phyloP scores from a whole-genome alignment of 75 land plant genomes.

The Sequoiadendron giganteum region DNA sequence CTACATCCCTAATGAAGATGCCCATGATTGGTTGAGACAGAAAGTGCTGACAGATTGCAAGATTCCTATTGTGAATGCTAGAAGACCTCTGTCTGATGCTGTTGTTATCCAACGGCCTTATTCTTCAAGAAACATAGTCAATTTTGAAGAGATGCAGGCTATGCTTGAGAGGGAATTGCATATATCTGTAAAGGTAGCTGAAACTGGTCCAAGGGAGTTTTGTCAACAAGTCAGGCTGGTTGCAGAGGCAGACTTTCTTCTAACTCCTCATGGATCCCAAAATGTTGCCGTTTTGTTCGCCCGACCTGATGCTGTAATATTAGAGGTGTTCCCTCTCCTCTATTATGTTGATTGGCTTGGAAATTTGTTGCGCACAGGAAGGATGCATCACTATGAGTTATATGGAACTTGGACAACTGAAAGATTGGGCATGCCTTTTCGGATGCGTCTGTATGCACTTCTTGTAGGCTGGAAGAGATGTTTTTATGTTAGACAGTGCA shows the following conservation, averaged over 20 bases:
- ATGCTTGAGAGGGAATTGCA: slow-evolving; percentile 31
- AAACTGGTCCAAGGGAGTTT: slow-evolving; percentile 32
- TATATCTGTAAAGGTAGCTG: slow-evolving; percentile 19
- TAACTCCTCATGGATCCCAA: slow-evolving; percentile 50
- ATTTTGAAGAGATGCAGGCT: slow-evolving; percentile 19
- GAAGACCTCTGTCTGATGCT: slow-evolving; percentile 25
- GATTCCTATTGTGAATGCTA: slow-evolving; percentile 28
- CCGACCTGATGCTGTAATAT: slow-evolving; percentile 23
- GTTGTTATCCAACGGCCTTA: slow-evolving; percentile 22
- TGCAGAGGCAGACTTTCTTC: slow-evolving; percentile 33
- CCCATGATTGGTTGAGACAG: slow-evolving; percentile 40
- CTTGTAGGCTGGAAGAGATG: slow-evolving; percentile 41
- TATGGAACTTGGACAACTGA: slow-evolving; percentile 44
- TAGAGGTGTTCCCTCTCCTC: slow-evolving; percentile 44
- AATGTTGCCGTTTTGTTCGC: slow-evolving; percentile 36
- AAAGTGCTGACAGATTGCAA: slow-evolving; percentile 31
- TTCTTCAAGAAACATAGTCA: slow-evolving; percentile 32
- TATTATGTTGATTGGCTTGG: slow-evolving; percentile 44
- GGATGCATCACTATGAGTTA: slow-evolving; percentile 31
- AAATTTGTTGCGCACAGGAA: slow-evolving; percentile 40
- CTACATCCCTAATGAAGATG: slow-evolving; percentile 32
- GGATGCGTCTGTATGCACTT: slow-evolving; percentile 31
- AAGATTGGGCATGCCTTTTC: slow-evolving; percentile 37
- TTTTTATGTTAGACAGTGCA: slow-evolving; percentile 36
- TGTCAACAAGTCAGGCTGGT: slow-evolving; percentile 44